phyloP scores from a whole-genome alignment of 116 monocot species.

The Trichopus zeylanicus region DNA sequence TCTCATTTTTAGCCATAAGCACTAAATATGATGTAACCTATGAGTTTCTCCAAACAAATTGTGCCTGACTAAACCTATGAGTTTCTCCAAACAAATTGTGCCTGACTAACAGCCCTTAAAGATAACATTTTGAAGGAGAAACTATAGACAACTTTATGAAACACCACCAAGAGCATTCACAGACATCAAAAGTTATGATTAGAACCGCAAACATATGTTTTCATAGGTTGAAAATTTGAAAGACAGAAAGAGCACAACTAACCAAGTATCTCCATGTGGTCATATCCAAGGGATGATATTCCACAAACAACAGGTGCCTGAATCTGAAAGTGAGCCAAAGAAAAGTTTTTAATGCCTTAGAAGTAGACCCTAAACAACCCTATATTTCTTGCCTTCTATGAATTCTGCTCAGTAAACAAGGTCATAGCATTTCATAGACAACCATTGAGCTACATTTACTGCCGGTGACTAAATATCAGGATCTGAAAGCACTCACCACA shows the following conservation, averaged over 20 bases:
- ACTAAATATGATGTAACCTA: too few relatives aligned
- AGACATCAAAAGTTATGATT: background rate
- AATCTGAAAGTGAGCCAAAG: conserved; percentile 37
- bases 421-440: too few relatives aligned
- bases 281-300: conserved; percentile 87
- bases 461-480: background rate
- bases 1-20: too few relatives aligned
- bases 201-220: too few relatives aligned
- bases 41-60: too few relatives aligned
- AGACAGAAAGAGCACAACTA: conserved; percentile 14
- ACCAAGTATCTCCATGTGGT: conserved; percentile 99
- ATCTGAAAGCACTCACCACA: conserved; percentile 42
- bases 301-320: conserved; percentile 82
- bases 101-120: too few relatives aligned
- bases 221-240: background rate
- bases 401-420: background rate
- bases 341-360: background rate
- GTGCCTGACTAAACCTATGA: too few relatives aligned
- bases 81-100: too few relatives aligned
- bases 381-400: background rate
- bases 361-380: background rate
- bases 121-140: too few relatives aligned
- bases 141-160: too few relatives aligned
- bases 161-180: background rate
- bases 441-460: too few relatives aligned